Base-by-base conservation (phyloP, 2,329 filamentous ascomycete species). In the Atkinsonella texensis region DNA sequence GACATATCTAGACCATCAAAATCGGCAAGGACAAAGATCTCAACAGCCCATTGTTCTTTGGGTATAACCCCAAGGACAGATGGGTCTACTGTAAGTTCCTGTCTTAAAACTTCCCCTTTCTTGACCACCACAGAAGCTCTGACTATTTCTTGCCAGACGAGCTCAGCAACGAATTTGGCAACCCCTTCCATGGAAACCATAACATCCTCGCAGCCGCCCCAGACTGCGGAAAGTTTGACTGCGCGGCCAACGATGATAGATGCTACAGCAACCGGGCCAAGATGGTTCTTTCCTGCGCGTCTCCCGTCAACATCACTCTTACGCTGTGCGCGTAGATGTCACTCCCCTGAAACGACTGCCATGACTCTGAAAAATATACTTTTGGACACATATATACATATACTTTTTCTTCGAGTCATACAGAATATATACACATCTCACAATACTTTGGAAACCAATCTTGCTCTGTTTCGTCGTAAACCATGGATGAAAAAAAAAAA, bases 221-320 rank as follows among this genome's bases (percentile, higher is more conserved):
- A 0, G 69, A 68, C 41, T 72, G 70, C 57, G 46, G 66, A 56
- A 12, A 54, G 4, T 72, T 72, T 53, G 59, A 71, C 58, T 72
- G 70, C 58, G 57, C 56, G 13, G 46, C 69, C 31, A 60, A 59
- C 56, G 55, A 70, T 13, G 57, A 63, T 2, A 51, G 23, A 41
- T 72, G 70, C 65, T 72, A 72, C 61, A 71, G 68, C 62, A 65
- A 62, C 0, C 64, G 66, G 7, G 58, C 53, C 42, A 69, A 68
- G 64, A 71, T 63, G 57, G 68, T 71, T 9, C 68, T 64, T 51
- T 6, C 5, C 28, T 28, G 28, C 28, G 2, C 2, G 5, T 5
- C 28, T 7, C 28, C 28, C 28, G 7, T 8, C 7, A 4, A 28
- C 1, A 8, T 28, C 5, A 28, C 28, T 28, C 28, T 28, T 28